Base-by-base conservation (phyloP, 192 early-diverging fungal genomes). In the Entomortierella parvispora region DNA sequence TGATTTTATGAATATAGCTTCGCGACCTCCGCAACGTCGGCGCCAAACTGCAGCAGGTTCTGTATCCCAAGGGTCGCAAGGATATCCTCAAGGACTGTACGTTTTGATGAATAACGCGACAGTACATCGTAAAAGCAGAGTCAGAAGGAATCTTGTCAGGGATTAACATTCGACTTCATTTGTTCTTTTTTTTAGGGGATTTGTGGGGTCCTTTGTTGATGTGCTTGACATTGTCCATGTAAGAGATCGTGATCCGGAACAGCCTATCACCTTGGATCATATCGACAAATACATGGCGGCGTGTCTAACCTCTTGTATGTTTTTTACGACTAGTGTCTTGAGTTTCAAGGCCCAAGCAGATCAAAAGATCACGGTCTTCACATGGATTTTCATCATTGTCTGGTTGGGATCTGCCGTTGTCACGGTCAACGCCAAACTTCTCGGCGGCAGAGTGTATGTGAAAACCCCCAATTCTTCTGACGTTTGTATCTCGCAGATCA, bases 181-280 rank as follows among this genome's bases (percentile, higher is more conserved):
- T 83, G 65, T 43, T 69, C 12, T 77, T 82, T 20, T 71, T 84
- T 10, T 59, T 79, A 94, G 95, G 96, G 96, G 92, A 97, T 81
- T 83, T 96, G 11, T 98, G 97, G 97, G 97, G 97, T 23, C 97
- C 97, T 32, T 83, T 99, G 48, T 85, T 99, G 59, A 90, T 99
- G 63, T 99, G 97, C 62, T 84, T 99, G 47, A 84, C 88, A 10
- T 81, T 99, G 58, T 96, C 97, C 2, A 87, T 96, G 92, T 93
- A 85, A 61, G 87, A 81, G n/a, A n/a, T n/a, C n/a, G n/a, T n/a
- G n/a, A 15, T 52, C 47, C 55, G 15, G 25, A 28, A 31, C 47
- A 10, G 48, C 17, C 25, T 46, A 49, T 52, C 59, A 14, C 29
- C 8, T n/a, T 12, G 5, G 4, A 22, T 17, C 10, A 33, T 56